These are phyloP conservation scores for Metrosideros polymorpha DNA, from an alignment of 441 rosid species.

Conservation along the genomic window DNA sequence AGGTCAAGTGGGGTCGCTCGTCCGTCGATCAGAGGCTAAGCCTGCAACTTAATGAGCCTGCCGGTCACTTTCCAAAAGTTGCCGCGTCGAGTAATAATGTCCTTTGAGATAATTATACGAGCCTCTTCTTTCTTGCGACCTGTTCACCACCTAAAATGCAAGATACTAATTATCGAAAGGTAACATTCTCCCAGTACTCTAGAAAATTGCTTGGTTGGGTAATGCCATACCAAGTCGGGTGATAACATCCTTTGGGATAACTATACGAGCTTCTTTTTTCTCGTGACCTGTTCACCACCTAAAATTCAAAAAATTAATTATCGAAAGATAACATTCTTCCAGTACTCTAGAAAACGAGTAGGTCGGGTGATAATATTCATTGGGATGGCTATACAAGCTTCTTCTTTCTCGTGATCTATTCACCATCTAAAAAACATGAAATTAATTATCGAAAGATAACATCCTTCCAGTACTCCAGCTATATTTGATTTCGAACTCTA, in stretches of 20 bases:
- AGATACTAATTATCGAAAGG: not conserved
- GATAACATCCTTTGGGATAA: not conserved
- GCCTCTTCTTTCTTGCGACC: not conserved
- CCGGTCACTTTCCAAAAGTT: not conserved
- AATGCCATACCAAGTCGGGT: too few relatives aligned
- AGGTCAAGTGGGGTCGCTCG: fast-evolving
- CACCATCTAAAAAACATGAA: not conserved
- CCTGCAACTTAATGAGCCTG: not conserved
- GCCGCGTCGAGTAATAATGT: not conserved
- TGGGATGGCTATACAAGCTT: not conserved
- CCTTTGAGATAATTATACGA: not conserved
- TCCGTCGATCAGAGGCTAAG: not conserved
- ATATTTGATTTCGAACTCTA: not conserved
- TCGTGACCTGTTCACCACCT: not conserved
- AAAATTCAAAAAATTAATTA: not conserved
- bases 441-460: not conserved
- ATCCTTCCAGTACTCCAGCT: not conserved
- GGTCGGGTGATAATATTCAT: not conserved
- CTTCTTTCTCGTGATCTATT: not conserved
- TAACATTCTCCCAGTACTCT: not conserved
- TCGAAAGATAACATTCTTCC: not conserved
- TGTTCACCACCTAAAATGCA: not conserved
- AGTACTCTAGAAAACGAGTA: too few relatives aligned
- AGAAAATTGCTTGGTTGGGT: too few relatives aligned
- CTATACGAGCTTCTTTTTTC: not conserved